Base-by-base conservation (phyloP, 805 yeast species). In the Priceomyces castillae region DNA sequence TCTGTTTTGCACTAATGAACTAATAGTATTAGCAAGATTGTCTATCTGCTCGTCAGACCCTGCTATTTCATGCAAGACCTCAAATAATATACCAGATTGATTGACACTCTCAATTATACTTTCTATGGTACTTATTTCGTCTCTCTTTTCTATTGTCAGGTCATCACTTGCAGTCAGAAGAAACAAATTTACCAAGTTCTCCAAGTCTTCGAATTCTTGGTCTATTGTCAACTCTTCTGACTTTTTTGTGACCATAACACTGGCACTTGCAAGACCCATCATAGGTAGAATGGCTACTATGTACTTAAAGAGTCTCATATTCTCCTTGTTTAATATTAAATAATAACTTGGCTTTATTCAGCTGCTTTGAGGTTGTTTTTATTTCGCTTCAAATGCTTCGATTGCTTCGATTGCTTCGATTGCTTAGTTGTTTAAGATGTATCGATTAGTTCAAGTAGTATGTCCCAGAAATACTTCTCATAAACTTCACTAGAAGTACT, bases 11-110 rank as follows among this genome's bases (percentile, higher is more conserved):
- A 59, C 39, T 20, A 60, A 41, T 11, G 28, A 33, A 3, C 50
- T 39, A 3, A 61, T 46, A 15, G 53, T 30, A 45, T 59, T 57
- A 12, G 64, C 56, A 12, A 69, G 40, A 7, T 52, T 55, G 42
- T 62, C 54, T 55, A 65, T 58, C 31, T 62, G 56, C 9, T 50
- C 50, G n/a, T 64, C 54, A 3, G 63, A 58, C 18, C 50, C 48
- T 1, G 73, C 71, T 12, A 69, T 53, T 34, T 58, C 61, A 31
- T 62, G 56, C 16, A 67, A 46, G 17, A 62, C 51, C 18, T 53
- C 55, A 9, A 50, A 33, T 16, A 63, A 42, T 11, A 63, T 48
- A 3, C 65, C 65, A 4, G 67, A 60, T 22, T 49, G 45, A 46
- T 56, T 53, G 2, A 63, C 59, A 1, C 53, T 34, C 15, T 35